Evolutionary conservation across 139 green algal genomes (phyloP).

Genomic region (Coelastrella sp.): DNA sequence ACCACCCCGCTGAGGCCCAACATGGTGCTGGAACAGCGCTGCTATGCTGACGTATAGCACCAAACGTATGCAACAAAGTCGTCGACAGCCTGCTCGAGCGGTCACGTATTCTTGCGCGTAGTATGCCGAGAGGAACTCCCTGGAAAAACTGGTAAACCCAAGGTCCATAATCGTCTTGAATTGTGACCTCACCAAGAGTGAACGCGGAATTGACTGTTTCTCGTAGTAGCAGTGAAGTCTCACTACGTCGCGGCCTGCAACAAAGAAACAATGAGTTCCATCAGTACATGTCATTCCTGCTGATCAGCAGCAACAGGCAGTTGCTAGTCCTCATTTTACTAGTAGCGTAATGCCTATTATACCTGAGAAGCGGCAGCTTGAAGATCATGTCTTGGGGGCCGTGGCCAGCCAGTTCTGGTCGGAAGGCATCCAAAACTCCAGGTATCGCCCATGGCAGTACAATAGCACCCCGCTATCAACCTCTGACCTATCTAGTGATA

Average conservation of each 20-base stretch:
- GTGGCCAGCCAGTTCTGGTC: slow-evolving; percentile 84
- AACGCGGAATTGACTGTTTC: too few species aligned
- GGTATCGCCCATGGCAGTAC: neutral
- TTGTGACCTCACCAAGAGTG: neutral
- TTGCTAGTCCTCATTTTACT: neutral
- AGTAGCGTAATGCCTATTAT: slow-evolving; percentile 53
- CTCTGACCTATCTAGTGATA: too few species aligned
- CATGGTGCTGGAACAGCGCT: slow-evolving; percentile 2
- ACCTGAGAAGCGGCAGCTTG: slow-evolving; percentile 67
- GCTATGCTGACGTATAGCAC: neutral
- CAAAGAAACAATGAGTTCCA: too few species aligned
- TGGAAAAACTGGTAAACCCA: neutral
- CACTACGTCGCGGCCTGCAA: too few species aligned
- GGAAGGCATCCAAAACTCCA: slow-evolving; percentile 53
- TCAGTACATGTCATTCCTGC: neutral
- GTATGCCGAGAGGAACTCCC: neutral
- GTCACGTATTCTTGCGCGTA: neutral
- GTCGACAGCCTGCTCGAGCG: neutral
- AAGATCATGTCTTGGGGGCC: slow-evolving; percentile 58
- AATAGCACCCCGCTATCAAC: too few species aligned
- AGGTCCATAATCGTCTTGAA: neutral
- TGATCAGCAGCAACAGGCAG: neutral
- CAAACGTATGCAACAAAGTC: neutral
- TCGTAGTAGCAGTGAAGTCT: too few species aligned
- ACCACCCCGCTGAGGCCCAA: slow-evolving; percentile 12